A percentile compares a stretch with the other conserved stretches of the same genome.
These are phyloP conservation scores for Oryza coarctata DNA, from an alignment of 176 grass and related monocot genomes.

Conservation along the genomic window DNA sequence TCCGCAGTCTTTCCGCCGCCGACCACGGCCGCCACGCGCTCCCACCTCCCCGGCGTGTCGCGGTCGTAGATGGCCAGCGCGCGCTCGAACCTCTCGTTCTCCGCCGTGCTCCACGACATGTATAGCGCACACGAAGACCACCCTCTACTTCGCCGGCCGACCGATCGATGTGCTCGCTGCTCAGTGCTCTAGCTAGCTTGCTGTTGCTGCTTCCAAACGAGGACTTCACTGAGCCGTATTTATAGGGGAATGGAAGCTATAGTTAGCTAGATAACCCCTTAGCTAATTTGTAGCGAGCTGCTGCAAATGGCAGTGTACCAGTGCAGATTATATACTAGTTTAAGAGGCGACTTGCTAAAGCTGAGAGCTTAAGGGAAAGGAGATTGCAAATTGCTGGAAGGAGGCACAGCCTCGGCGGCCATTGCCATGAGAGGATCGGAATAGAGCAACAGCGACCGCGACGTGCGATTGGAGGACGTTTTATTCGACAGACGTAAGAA, in stretches of 20 bases:
- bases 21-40: slow-evolving; percentile 48
- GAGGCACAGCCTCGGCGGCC: neutral
- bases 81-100: slow-evolving; percentile 61
- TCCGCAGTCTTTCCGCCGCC: slow-evolving; percentile 56
- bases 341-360: slow-evolving; percentile 38
- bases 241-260: slow-evolving; percentile 30
- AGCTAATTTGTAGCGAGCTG: neutral
- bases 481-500: slow-evolving; percentile 51
- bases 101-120: slow-evolving; percentile 43
- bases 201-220: slow-evolving; percentile 11
- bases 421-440: slow-evolving; percentile 5
- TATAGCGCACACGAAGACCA: too few species aligned
- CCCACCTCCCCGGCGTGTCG: slow-evolving; percentile 49
- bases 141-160: neutral
- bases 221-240: neutral
- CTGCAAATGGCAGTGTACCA: slow-evolving; percentile 16
- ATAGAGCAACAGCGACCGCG: neutral
- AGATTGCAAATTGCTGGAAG: slow-evolving; percentile 28
- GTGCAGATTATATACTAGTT: slow-evolving; percentile 6
- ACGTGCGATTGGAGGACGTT: slow-evolving; percentile 32
- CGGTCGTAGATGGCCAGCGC: slow-evolving; percentile 46
- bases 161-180: neutral
- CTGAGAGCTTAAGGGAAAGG: neutral
- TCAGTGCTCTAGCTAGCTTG: neutral
- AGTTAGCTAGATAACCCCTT: too few species aligned